Percentiles rank a stretch among this genome's conserved stretches.
phyloP scores from a whole-genome alignment of 2,329 filamentous ascomycete species.

The Truncatella angustata region DNA sequence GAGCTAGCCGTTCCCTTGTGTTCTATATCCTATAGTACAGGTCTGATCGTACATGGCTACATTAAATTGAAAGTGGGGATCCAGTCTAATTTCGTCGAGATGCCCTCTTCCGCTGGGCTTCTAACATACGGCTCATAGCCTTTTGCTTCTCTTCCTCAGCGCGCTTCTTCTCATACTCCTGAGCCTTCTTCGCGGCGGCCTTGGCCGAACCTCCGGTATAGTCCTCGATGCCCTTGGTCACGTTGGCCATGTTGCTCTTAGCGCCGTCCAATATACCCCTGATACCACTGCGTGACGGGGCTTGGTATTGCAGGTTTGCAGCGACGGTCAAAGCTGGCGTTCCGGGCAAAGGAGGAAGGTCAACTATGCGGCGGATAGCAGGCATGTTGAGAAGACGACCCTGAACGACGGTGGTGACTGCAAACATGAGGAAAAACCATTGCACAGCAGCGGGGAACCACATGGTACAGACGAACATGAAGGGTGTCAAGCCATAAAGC shows the following conservation, averaged over 20 bases:
- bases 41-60: background rate
- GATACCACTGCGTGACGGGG: constrained; percentile 6
- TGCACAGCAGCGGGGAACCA: constrained; percentile 49
- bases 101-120: constrained; percentile 1
- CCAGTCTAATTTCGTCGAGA: background rate
- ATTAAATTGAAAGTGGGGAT: background rate
- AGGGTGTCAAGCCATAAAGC: constrained; percentile 40
- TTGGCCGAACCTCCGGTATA: constrained; percentile 20
- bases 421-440: constrained; percentile 44
- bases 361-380: constrained; percentile 35
- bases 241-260: constrained; percentile 13
- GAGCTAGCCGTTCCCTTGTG: background rate
- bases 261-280: background rate
- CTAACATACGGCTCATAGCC: constrained; percentile 23
- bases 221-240: constrained; percentile 26
- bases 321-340: background rate
- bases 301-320: constrained; percentile 1
- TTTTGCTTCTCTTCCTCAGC: constrained; percentile 36
- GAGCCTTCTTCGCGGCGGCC: constrained; percentile 20
- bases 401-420: constrained; percentile 30
- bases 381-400: constrained; percentile 38
- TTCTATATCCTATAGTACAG: background rate
- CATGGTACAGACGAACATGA: constrained; percentile 43
- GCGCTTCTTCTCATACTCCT: constrained; percentile 26
- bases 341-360: constrained; percentile 34